These are phyloP conservation scores for Aspergillus sclerotiicarbonarius DNA, from an alignment of 495 filamentous ascomycete species.

Conservation along the genomic window DNA sequence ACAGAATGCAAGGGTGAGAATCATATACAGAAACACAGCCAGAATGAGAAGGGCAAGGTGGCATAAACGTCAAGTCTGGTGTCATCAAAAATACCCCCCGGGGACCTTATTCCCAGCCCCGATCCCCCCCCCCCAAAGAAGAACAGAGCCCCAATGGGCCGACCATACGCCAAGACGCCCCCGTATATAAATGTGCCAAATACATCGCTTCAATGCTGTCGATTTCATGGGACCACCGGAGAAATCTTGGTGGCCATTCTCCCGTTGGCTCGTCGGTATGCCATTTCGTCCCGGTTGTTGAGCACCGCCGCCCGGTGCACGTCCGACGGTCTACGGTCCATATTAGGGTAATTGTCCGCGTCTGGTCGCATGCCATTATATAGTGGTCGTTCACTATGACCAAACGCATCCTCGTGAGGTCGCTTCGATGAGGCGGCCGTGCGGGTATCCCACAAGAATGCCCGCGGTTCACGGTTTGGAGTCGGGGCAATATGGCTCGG, in stretches of 20 bases:
- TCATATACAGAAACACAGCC: slow-evolving; percentile 24
- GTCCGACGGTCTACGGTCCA: slow-evolving; percentile 29
- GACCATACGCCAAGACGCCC: slow-evolving; percentile 19
- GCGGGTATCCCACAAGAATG: slow-evolving; percentile 33
- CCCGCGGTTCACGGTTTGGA: slow-evolving; percentile 27
- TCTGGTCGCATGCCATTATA: slow-evolving; percentile 54
- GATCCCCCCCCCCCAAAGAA: neutral
- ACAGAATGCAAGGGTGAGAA: slow-evolving; percentile 15
- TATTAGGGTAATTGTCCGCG: slow-evolving; percentile 28
- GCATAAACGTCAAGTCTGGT: slow-evolving; percentile 18
- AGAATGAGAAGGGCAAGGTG: slow-evolving; percentile 14
- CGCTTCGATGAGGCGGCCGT: slow-evolving; percentile 30
- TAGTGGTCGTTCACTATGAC: slow-evolving; percentile 41
- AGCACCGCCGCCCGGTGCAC: slow-evolving; percentile 31
- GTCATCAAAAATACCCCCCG: slow-evolving; percentile 15
- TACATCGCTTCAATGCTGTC: neutral
- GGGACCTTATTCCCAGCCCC: neutral
- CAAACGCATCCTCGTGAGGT: slow-evolving; percentile 44
- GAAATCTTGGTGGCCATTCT: slow-evolving; percentile 34
- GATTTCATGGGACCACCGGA: slow-evolving; percentile 20
- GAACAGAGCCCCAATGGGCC: slow-evolving; percentile 1
- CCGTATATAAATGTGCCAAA: slow-evolving; percentile 10
- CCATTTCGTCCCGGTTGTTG: slow-evolving; percentile 40
- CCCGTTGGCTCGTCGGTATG: slow-evolving; percentile 52
- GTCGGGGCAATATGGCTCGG: slow-evolving; percentile 26